Conservation (phyloP, 106 monocot genomes). For the Dioscorea alata region DNA sequence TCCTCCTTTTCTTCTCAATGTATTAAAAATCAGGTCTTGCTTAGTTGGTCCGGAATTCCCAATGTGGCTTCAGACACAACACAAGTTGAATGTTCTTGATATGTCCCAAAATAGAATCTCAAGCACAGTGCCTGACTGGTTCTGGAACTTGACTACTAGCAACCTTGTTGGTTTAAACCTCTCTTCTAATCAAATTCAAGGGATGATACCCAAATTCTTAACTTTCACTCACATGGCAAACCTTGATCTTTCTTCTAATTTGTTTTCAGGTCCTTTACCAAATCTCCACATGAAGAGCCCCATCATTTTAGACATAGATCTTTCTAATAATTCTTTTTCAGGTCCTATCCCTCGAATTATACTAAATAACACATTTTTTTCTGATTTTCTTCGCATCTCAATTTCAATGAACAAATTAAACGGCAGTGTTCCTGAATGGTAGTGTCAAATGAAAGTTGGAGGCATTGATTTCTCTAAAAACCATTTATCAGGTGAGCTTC, state of each 20-base stretch:
- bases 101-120: constrained; percentile 13
- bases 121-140: constrained; percentile 23
- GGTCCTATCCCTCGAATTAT: constrained; percentile 5
- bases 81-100: neutral
- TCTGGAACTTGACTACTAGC: constrained; percentile 13
- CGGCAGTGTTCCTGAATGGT: neutral
- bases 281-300: too few relatives aligned
- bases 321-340: too few relatives aligned
- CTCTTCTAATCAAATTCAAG: constrained; percentile 22
- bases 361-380: too few relatives aligned
- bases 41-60: constrained; percentile 20
- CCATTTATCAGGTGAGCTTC: constrained; percentile 1
- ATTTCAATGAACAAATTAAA: constrained; percentile 5
- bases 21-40: constrained; percentile 3
- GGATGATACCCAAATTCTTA: neutral
- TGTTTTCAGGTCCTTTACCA: neutral
- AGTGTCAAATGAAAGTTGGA: neutral
- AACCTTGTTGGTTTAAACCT: neutral
- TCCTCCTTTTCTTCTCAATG: constrained; percentile 18
- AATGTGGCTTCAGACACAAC: constrained; percentile 26
- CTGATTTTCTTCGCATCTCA: neutral
- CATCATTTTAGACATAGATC: too few relatives aligned
- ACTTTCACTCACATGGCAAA: neutral
- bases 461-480: constrained; percentile 6
- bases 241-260: constrained; percentile 11